Evolutionary conservation across 1,284 basidiomycete species (phyloP), one percentile per base, ranked within the genome.

Genomic region (Crepidotus sp.): DNA sequence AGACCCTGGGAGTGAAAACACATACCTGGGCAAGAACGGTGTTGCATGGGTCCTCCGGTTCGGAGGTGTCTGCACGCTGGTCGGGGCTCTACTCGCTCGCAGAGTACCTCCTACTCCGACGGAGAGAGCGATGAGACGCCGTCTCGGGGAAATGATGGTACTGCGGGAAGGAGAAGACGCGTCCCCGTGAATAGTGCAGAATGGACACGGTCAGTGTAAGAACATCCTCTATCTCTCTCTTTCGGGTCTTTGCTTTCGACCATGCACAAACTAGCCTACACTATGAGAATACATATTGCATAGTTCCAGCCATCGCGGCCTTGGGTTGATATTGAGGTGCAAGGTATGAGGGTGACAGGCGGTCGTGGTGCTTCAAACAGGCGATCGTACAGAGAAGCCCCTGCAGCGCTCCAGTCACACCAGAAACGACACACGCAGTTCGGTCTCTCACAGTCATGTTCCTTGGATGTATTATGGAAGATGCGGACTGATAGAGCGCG

Each of bases 41-140:
- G 88, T 94, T 15, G 87, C 84, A 1, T 97, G 93, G 92, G 89
- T 96, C 4, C 65, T 98, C 40, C 77, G 92, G 10, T 96, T 96
- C 57, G 93, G 93, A 34, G 48, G 89, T 83, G 60, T 48, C 11
- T 32, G 30, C 25, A 82, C 91, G 0, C 64, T 94, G 49, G 71
- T 70, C 21, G 62, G 87, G 19, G 89, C 90, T 1, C 52, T 76
- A 6, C 71, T 88, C 52, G 83, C 83, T 26, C 80, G 86, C 38
- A 80, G 73, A 65, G 87, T 94, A 0, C 79, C 91, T 14, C 87
- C 82, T 1, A 95, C 91, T 24, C 83, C 79, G 42, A 88, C 89
- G 6, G 91, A 95, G 68, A 87, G 82, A 65, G 83, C 85, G 40
- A 93, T 91, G 80, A 71, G 83, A 35, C 70, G 82, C 25, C 73